Percentiles rank a stretch among this genome's conserved stretches.
These are phyloP conservation scores for Pseudopyrenochaeta lycopersici DNA, from an alignment of 2,329 filamentous ascomycete species.

Conservation along the genomic window DNA sequence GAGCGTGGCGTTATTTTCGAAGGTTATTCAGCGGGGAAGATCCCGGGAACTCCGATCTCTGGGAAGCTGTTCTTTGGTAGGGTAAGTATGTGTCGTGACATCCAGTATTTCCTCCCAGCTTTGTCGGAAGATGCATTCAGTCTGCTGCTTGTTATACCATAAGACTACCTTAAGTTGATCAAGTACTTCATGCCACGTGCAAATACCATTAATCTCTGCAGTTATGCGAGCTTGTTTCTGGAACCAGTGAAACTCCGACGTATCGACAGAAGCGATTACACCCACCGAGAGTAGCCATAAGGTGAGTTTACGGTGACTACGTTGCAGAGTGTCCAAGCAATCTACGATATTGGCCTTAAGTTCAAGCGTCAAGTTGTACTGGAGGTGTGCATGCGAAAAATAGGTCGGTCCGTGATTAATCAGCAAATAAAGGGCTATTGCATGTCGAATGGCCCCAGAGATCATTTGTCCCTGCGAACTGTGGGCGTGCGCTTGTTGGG, in stretches of 20 bases:
- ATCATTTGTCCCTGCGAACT: conserved; percentile 15
- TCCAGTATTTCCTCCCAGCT: conserved; percentile 16
- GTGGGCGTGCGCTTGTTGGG: conserved; percentile 13
- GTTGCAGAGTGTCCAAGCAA: conserved; percentile 2
- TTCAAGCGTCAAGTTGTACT: conserved; percentile 17
- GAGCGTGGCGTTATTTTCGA: neutral
- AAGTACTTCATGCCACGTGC: conserved; percentile 11
- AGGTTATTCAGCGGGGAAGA: neutral
- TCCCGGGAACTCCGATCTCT: neutral
- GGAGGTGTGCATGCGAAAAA: conserved; percentile 57
- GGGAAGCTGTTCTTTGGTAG: no score
- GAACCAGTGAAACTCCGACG: conserved; percentile 23
- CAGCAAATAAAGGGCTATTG: conserved; percentile 62
- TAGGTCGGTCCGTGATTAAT: conserved; percentile 65
- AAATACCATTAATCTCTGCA: conserved; percentile 1
- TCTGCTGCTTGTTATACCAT: conserved; percentile 16
- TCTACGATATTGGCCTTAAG: conserved; percentile 19
- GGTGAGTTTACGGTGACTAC: conserved; percentile 7
- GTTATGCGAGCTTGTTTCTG: conserved; percentile 3
- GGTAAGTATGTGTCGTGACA: neutral
- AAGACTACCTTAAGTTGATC: conserved; percentile 10
- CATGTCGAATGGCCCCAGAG: conserved; percentile 54
- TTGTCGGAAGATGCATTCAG: conserved; percentile 6
- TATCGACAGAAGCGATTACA: conserved; percentile 17
- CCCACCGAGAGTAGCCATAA: conserved; percentile 28